Conservation (phyloP, 306 rosid genomes). For the Vigna hirtella region DNA sequence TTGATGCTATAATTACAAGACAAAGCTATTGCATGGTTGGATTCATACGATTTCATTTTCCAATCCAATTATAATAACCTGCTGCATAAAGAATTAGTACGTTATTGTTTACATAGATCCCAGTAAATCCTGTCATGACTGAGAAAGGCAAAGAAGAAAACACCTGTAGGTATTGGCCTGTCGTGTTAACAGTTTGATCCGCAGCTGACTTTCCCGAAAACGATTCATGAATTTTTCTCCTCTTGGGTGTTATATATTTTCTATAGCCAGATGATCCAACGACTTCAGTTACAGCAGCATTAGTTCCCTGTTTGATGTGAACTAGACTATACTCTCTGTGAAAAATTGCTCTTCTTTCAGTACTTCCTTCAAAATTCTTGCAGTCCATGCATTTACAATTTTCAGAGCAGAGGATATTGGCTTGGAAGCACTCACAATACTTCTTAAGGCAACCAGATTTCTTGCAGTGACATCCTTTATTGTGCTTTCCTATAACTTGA, state of each 20-base stretch:
- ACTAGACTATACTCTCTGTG: slow-evolving; percentile 52
- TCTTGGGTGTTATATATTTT: slow-evolving; percentile 55
- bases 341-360: slow-evolving; percentile 60
- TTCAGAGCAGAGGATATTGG: slow-evolving; percentile 78
- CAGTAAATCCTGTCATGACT: slow-evolving; percentile 44
- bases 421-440: slow-evolving; percentile 91
- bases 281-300: slow-evolving; percentile 67
- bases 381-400: slow-evolving; percentile 81
- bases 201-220: slow-evolving; percentile 46
- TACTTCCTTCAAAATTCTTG: slow-evolving; percentile 81
- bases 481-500: slow-evolving; percentile 79
- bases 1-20: slow-evolving; percentile 1
- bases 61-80: slow-evolving; percentile 22
- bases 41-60: slow-evolving; percentile 25
- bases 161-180: slow-evolving; percentile 62
- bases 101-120: slow-evolving; percentile 4
- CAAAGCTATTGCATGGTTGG: slow-evolving; percentile 24
- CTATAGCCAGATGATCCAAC: slow-evolving; percentile 63
- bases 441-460: slow-evolving; percentile 92
- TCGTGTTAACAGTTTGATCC: slow-evolving; percentile 51
- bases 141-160: slow-evolving; percentile 42
- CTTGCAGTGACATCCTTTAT: slow-evolving; percentile 88
- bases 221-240: slow-evolving; percentile 57
- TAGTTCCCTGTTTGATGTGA: slow-evolving; percentile 64
- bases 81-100: slow-evolving; percentile 12